A percentile compares a stretch with the other conserved stretches of the same genome.
Conservation (phyloP, 768 basidiomycete species). For the Termitomyces sp. region DNA sequence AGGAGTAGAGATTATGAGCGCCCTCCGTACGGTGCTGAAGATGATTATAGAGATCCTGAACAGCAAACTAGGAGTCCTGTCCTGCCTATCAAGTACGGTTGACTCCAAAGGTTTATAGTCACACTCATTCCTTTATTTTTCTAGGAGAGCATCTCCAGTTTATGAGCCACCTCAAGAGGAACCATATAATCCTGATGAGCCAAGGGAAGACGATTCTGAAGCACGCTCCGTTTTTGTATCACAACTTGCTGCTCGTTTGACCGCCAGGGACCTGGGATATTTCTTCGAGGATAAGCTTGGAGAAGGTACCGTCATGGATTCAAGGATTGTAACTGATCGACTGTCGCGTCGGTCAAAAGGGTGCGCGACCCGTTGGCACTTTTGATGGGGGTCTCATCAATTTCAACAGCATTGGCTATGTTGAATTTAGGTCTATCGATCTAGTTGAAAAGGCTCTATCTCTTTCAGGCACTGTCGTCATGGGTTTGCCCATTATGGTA, state of each 20-base stretch:
- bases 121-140: constrained; percentile 5
- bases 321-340: constrained; percentile 93
- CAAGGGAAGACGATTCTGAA: constrained; percentile 95
- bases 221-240: constrained; percentile 98
- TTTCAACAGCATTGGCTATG: constrained; percentile 83
- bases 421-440: constrained; percentile 90
- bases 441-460: constrained; percentile 86
- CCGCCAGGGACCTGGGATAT: constrained; percentile 94
- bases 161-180: constrained; percentile 67
- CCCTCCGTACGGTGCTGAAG: constrained; percentile 38
- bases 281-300: constrained; percentile 98
- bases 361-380: constrained; percentile 37
- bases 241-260: constrained; percentile 94
- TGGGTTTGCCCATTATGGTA: constrained; percentile 97
- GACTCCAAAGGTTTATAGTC: constrained; percentile 1
- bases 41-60: constrained; percentile 21
- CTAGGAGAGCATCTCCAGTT: constrained; percentile 67
- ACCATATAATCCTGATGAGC: constrained; percentile 78
- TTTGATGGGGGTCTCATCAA: background rate
- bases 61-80: constrained; percentile 35
- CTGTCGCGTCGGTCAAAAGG: constrained; percentile 97
- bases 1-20: constrained; percentile 33
- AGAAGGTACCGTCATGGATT: constrained; percentile 90
- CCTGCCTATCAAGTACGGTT: constrained; percentile 42
- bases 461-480: constrained; percentile 91